Evolutionary conservation across 2,329 filamentous ascomycete species (phyloP).

Genomic region (Colletotrichum sp.): DNA sequence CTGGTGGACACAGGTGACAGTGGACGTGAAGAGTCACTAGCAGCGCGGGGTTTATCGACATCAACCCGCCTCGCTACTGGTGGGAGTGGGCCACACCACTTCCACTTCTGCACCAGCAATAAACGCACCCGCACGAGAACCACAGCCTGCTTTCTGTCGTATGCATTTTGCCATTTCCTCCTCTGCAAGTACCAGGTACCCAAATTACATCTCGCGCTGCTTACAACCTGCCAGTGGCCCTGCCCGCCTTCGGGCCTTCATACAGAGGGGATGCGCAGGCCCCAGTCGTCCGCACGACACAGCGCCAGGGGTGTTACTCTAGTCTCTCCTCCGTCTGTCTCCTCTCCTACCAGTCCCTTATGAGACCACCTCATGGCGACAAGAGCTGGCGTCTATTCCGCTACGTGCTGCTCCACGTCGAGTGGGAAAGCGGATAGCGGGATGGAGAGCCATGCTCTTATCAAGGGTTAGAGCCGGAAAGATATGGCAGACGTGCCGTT

Average conservation of each 20-base stretch:
- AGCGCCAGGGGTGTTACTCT: not conserved
- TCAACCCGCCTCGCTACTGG: not conserved
- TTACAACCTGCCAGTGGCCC: not conserved
- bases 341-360: not conserved
- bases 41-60: not conserved
- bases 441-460: not conserved
- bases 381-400: not conserved
- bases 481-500: conserved; percentile 1
- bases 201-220: not conserved
- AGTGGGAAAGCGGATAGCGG: not conserved
- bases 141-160: conserved; percentile 4
- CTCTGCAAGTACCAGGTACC: conserved; percentile 6
- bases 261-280: conserved; percentile 1
- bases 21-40: not conserved
- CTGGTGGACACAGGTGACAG: not conserved
- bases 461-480: conserved; percentile 12
- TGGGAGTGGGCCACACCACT: not conserved
- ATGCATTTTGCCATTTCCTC: not conserved
- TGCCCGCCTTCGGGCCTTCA: conserved; percentile 6
- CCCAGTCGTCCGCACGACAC: conserved; percentile 1
- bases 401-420: conserved; percentile 6
- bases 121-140: not conserved
- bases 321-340: not conserved
- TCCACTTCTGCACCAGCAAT: not conserved
- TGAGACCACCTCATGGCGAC: not conserved